Base-by-base conservation (phyloP, 345 rosid genomes). In the Linum trigynum region DNA sequence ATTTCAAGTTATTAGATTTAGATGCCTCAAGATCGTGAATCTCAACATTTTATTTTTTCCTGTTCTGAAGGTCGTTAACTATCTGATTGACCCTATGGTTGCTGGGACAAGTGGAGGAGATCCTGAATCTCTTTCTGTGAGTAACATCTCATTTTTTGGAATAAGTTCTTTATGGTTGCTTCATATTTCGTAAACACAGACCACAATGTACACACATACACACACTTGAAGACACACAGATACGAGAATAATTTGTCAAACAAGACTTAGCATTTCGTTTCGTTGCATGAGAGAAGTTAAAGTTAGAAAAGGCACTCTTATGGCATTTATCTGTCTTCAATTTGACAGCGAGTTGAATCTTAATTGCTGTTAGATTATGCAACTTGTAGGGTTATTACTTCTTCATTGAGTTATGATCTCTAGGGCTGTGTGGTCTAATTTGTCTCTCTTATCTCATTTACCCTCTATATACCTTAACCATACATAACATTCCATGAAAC, bases 41-140 rank as follows among this genome's bases (percentile, higher is more conserved):
- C 66, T 48, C 60, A 23, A 40, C 63, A 45, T 62, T 59, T 15
- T 32, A 64, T 62, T 67, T 60, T 70, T 37, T 72, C 51, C 69
- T 65, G 55, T 58, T 53, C 65, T n/a, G 32, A 68, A 92, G 98
- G 92, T 92, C 75, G 97, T 92, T 75, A 95, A 92, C 81, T 92
- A 87, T 81, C 88, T 92, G 64, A 78, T 92, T 37, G 91, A 92
- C 71, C 98, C 98, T 69, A 85, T 92, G 80, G 84, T 92, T 74
- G 97, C 90, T 73, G 97, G 98, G 71, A 89, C 97, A 69, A 83
- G 84, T 77, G 98, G 85, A 69, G 91, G 68, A 14, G 96, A 92
- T 73, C 94, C 97, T 12, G 87, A 89, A 58, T 84, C 95, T 63
- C 94, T 92, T 76, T 90, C 95, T 75, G 98, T 92, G 75, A 87